Percentiles rank a stretch among this genome's conserved stretches.
Conservation (phyloP, 176 grass and related monocot species). For the Phragmites australis region DNA sequence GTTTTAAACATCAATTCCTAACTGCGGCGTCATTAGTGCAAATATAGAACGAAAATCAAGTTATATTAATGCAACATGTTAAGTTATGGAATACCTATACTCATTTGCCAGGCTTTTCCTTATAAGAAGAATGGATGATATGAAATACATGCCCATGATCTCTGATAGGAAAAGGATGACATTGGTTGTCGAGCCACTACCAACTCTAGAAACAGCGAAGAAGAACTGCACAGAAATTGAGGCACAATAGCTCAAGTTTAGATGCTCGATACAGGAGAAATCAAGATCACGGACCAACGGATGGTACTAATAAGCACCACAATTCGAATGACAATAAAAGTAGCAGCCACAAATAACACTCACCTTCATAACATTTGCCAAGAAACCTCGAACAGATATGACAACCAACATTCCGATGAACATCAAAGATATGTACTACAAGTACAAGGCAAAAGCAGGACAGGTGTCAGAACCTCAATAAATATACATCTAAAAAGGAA, state of each 20-base stretch:
- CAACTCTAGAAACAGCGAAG: constrained; percentile 97
- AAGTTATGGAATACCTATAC: constrained; percentile 64
- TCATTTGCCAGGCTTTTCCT: constrained; percentile 94
- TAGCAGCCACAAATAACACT: constrained; percentile 4
- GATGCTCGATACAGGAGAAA: constrained; percentile 1
- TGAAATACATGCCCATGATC: constrained; percentile 99
- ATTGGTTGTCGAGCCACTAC: constrained; percentile 89
- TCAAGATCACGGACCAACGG: not conserved
- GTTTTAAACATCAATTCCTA: not conserved
- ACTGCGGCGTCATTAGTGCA: not conserved
- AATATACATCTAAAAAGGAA: constrained; percentile 7
- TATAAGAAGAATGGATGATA: constrained; percentile 98
- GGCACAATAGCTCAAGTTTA: not conserved
- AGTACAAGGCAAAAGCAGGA: constrained; percentile 26
- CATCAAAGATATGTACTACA: constrained; percentile 93
- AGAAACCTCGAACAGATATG: constrained; percentile 95
- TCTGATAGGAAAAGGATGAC: constrained; percentile 96
- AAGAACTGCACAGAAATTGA: constrained; percentile 75
- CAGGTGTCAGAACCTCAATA: constrained; percentile 24
- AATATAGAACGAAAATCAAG: not conserved
- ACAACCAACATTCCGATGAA: constrained; percentile 99
- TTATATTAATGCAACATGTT: constrained; percentile 9
- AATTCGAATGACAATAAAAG: constrained; percentile 11
- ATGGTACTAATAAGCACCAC: not conserved
- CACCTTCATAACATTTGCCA: constrained; percentile 98